Conservation (phyloP, 176 grass and related monocot genomes). For the Areca catechu region DNA sequence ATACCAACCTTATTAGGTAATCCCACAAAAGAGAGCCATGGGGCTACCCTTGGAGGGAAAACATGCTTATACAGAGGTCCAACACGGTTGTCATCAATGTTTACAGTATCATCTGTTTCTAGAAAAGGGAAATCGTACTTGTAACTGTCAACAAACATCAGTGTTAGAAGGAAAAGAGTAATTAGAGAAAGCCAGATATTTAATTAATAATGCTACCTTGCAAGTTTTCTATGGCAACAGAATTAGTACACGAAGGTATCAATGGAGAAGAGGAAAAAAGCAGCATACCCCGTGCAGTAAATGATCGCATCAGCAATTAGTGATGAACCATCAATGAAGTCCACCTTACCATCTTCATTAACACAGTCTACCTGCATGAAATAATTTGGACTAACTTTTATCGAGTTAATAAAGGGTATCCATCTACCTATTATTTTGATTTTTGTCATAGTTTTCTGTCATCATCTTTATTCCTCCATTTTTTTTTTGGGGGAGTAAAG, state of each 20-base stretch:
- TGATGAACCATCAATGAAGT: constrained; percentile 24
- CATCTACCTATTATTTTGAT: no score
- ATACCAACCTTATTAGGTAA: no score
- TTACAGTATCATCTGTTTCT: constrained; percentile 21
- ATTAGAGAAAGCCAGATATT: no score
- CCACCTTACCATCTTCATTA: constrained; percentile 24
- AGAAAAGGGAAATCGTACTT: constrained; percentile 47
- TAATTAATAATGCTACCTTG: no score
- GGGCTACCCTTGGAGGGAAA: constrained; percentile 10
- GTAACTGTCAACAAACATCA: no score
- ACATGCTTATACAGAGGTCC: constrained; percentile 42
- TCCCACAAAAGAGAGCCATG: constrained; percentile 6
- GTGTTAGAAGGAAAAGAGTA: no score
- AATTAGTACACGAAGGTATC: neutral
- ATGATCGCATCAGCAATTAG: constrained; percentile 30
- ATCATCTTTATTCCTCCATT: no score
- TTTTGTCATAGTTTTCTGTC: no score
- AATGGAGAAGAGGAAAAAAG: neutral
- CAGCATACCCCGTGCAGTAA: constrained; percentile 48
- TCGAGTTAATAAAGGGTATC: no score
- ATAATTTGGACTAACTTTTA: no score
- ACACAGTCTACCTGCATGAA: constrained; percentile 25
- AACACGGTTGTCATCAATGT: constrained; percentile 38
- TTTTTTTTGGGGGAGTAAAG: no score
- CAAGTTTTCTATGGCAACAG: no score